Percentiles rank a stretch among this genome's conserved stretches.
phyloP scores from a whole-genome alignment of 257 asterid species.

The Primulina huaijiensis region DNA sequence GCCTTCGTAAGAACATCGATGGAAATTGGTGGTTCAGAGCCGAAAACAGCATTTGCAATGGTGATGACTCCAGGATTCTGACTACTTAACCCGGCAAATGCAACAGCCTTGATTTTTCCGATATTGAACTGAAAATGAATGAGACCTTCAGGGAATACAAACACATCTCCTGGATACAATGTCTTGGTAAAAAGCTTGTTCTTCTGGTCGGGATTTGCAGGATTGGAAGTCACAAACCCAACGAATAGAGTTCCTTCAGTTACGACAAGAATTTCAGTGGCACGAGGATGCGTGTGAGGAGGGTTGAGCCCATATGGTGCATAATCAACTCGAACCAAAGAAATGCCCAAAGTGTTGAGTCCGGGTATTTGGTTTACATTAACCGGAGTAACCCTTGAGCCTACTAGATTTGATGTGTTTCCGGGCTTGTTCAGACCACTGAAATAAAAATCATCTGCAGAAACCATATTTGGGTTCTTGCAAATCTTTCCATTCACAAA shows the following conservation, averaged over 20 bases:
- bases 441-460: background rate
- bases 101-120: background rate
- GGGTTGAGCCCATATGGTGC: background rate
- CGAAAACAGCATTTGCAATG: background rate
- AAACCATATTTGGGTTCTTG: background rate
- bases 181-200: background rate
- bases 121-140: background rate
- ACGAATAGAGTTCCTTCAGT: background rate
- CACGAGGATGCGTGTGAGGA: background rate
- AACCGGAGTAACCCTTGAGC: background rate
- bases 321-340: background rate
- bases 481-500: background rate
- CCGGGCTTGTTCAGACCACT: background rate
- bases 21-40: background rate
- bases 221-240: background rate
- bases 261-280: background rate
- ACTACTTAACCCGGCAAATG: background rate
- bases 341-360: background rate
- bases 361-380: background rate
- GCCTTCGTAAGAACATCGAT: background rate
- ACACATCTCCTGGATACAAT: background rate
- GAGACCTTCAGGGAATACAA: background rate
- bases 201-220: background rate
- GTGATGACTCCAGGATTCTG: background rate
- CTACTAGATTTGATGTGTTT: background rate